These are phyloP conservation scores for Hypomyces rosellus DNA, from an alignment of 2,329 filamentous ascomycete species.

Conservation along the genomic window DNA sequence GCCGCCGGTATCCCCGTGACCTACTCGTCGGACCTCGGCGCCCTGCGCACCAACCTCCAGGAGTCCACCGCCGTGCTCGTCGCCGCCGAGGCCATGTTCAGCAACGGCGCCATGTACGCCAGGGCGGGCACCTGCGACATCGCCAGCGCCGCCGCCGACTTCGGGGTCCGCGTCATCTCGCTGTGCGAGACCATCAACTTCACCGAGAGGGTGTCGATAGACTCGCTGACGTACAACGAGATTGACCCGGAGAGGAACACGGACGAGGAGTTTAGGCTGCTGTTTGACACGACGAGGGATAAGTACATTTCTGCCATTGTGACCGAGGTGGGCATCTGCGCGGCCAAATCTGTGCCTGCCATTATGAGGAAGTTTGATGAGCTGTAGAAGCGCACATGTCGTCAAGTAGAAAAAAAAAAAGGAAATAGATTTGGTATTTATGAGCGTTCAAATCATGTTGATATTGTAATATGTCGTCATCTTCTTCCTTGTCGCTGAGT, in stretches of 20 bases:
- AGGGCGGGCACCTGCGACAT: constrained; percentile 81
- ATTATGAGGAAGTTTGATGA: constrained; percentile 53
- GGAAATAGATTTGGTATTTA: neutral
- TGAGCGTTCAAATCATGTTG: neutral
- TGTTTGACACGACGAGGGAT: constrained; percentile 89
- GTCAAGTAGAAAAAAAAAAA: neutral
- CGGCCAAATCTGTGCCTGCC: constrained; percentile 74
- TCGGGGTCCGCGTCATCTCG: constrained; percentile 75
- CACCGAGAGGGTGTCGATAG: constrained; percentile 74
- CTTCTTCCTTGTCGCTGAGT: neutral
- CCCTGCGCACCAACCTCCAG: constrained; percentile 66
- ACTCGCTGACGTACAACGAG: constrained; percentile 92
- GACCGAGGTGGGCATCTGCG: constrained; percentile 82
- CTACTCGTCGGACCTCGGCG: constrained; percentile 73
- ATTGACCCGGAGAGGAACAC: constrained; percentile 68
- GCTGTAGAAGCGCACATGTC: constrained; percentile 28
- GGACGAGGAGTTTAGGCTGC: constrained; percentile 51
- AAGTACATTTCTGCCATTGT: constrained; percentile 84
- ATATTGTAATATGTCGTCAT: neutral
- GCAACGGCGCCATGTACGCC: constrained; percentile 85
- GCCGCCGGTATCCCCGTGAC: constrained; percentile 67
- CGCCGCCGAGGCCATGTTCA: constrained; percentile 90
- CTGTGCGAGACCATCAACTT: constrained; percentile 96
- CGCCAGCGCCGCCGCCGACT: constrained; percentile 72
- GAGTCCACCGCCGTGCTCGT: constrained; percentile 69